These are phyloP conservation scores for Ramaria sp. DNA, from an alignment of 768 basidiomycete genomes.

Conservation along the genomic window DNA sequence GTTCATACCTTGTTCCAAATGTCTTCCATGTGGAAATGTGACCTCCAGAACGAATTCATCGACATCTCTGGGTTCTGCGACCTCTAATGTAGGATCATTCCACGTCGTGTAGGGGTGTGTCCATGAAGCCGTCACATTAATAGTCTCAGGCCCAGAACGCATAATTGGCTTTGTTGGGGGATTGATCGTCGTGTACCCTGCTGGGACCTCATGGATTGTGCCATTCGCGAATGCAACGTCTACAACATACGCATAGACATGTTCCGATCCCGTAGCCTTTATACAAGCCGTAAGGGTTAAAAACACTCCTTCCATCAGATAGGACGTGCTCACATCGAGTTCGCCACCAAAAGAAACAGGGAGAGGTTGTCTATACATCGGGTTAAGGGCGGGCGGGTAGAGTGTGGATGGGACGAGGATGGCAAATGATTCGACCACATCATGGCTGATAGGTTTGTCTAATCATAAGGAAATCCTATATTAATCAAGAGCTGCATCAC, in stretches of 20 bases:
- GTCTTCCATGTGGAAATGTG: background rate
- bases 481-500: background rate
- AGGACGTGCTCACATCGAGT: background rate
- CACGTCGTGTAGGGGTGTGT: background rate
- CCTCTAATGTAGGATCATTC: background rate
- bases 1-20: background rate
- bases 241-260: background rate
- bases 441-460: background rate
- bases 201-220: background rate
- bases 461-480: background rate
- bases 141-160: background rate
- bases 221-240: slow-evolving; percentile 1
- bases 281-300: background rate
- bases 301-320: background rate
- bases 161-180: background rate
- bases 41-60: background rate
- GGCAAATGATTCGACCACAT: background rate
- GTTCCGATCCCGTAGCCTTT: background rate
- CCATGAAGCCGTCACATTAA: background rate
- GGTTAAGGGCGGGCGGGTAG: background rate
- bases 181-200: background rate
- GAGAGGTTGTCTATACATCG: background rate
- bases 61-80: background rate
- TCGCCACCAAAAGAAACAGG: background rate
- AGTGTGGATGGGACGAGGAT: background rate